A percentile compares a stretch with the other conserved stretches of the same genome.
These are phyloP conservation scores for Inosperma sp. DNA, from an alignment of 768 basidiomycete species.

Conservation along the genomic window DNA sequence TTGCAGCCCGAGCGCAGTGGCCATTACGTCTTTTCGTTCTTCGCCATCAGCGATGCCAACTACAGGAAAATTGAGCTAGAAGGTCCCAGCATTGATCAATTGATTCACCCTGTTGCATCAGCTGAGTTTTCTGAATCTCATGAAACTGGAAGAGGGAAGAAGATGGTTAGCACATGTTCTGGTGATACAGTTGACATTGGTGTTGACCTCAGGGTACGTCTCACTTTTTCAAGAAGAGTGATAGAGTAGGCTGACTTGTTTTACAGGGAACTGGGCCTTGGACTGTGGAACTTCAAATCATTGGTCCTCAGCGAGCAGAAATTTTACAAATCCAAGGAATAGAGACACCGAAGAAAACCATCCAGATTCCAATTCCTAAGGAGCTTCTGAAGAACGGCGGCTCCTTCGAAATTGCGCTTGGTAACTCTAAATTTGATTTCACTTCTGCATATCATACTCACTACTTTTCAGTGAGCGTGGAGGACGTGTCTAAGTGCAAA, in stretches of 20 bases:
- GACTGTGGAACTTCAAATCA: constrained; percentile 78
- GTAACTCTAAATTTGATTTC: constrained; percentile 44
- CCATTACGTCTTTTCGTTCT: constrained; percentile 80
- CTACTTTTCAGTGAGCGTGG: constrained; percentile 61
- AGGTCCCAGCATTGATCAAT: constrained; percentile 77
- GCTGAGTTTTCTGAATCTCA: constrained; percentile 60
- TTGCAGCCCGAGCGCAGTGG: constrained; percentile 87
- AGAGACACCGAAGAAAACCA: constrained; percentile 45
- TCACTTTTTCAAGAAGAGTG: not conserved
- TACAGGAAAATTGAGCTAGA: constrained; percentile 74
- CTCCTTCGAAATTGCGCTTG: constrained; percentile 71
- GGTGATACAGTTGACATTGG: constrained; percentile 72
- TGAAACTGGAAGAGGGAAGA: constrained; percentile 41
- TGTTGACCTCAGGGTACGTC: constrained; percentile 70
- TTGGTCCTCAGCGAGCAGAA: constrained; percentile 66
- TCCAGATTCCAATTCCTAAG: constrained; percentile 66
- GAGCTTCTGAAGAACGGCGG: constrained; percentile 66
- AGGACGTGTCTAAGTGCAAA: constrained; percentile 86
- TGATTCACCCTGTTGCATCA: constrained; percentile 83
- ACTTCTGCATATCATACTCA: constrained; percentile 12
- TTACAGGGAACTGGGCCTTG: constrained; percentile 84
- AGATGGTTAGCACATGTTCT: constrained; percentile 70
- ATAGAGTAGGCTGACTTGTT: not conserved
- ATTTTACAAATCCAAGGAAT: constrained; percentile 53
- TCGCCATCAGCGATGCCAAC: constrained; percentile 74